A percentile compares a stretch with the other conserved stretches of the same genome.
Evolutionary conservation across 805 yeast species (phyloP).

Genomic region (Candida oleophila): DNA sequence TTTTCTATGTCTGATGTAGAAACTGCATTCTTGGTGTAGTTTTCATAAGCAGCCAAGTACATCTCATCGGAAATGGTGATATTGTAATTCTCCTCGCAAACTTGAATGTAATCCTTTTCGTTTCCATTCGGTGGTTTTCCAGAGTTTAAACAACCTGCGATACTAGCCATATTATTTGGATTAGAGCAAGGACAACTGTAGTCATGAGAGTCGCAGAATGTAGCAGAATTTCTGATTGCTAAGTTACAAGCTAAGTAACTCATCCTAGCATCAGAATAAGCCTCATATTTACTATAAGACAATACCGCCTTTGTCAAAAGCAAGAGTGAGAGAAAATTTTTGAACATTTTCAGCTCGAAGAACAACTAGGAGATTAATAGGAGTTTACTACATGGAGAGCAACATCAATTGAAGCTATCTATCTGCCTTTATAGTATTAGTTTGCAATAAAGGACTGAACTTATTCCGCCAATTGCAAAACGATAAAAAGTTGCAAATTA

Average conservation of each 20-base stretch:
- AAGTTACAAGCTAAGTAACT: not conserved
- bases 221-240: constrained; percentile 4
- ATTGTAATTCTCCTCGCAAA: constrained; percentile 8
- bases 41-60: constrained; percentile 12
- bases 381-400: no score
- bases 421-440: no score
- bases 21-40: constrained; percentile 13
- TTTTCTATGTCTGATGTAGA: constrained; percentile 12
- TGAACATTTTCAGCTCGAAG: not conserved
- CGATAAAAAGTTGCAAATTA: no score
- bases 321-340: not conserved
- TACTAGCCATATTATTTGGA: constrained; percentile 26
- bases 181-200: constrained; percentile 24
- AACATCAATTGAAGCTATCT: no score
- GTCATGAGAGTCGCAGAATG: constrained; percentile 6
- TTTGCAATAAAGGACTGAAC: no score
- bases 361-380: no score
- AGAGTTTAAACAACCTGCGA: constrained; percentile 24
- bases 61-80: constrained; percentile 19
- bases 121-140: constrained; percentile 3
- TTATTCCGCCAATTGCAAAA: no score
- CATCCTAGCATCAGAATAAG: not conserved
- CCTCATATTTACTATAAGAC: not conserved
- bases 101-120: not conserved
- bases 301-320: not conserved